These are phyloP conservation scores for Mortierella sp. DNA, from an alignment of 371 early-diverging fungal genomes.

Conservation along the genomic window DNA sequence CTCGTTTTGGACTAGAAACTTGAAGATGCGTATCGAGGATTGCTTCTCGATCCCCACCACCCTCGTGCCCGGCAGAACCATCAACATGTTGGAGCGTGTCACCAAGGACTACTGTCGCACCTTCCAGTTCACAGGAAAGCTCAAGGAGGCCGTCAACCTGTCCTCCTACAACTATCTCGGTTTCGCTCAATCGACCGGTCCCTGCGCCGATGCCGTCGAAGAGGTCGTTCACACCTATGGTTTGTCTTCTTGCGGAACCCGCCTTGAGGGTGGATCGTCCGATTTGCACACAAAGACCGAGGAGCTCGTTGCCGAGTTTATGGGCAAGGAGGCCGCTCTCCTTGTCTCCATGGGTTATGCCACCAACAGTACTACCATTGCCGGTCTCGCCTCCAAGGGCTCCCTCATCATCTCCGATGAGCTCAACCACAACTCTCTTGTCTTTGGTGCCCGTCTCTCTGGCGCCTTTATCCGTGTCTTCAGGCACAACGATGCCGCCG, in stretches of 20 bases:
- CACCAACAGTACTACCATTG: slow-evolving; percentile 98
- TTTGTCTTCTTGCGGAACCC: slow-evolving; percentile 73
- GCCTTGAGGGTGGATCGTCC: slow-evolving; percentile 75
- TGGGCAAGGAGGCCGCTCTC: slow-evolving; percentile 96
- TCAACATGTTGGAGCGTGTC: slow-evolving; percentile 89
- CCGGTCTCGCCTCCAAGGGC: slow-evolving; percentile 93
- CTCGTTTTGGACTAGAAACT: slow-evolving; percentile 96
- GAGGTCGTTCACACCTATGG: slow-evolving; percentile 76
- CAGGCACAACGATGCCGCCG: slow-evolving; percentile 92
- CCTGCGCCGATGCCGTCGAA: slow-evolving; percentile 95
- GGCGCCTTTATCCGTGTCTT: slow-evolving; percentile 97
- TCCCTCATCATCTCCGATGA: slow-evolving; percentile 98
- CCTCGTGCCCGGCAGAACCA: slow-evolving; percentile 94
- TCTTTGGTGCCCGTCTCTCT: slow-evolving; percentile 97
- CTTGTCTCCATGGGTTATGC: slow-evolving; percentile 99
- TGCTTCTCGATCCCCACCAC: slow-evolving; percentile 98
- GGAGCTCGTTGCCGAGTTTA: slow-evolving; percentile 93
- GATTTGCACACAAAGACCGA: slow-evolving; percentile 90
- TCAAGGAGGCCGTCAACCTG: slow-evolving; percentile 92
- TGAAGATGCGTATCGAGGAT: slow-evolving; percentile 97
- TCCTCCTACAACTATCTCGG: slow-evolving; percentile 99
- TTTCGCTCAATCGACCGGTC: slow-evolving; percentile 93
- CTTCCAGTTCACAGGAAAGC: slow-evolving; percentile 89
- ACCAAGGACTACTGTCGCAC: slow-evolving; percentile 89
- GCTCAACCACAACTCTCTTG: slow-evolving; percentile 97